Base-by-base conservation (phyloP, 805 yeast genomes). In the Saccharomycodes ludwigii region DNA sequence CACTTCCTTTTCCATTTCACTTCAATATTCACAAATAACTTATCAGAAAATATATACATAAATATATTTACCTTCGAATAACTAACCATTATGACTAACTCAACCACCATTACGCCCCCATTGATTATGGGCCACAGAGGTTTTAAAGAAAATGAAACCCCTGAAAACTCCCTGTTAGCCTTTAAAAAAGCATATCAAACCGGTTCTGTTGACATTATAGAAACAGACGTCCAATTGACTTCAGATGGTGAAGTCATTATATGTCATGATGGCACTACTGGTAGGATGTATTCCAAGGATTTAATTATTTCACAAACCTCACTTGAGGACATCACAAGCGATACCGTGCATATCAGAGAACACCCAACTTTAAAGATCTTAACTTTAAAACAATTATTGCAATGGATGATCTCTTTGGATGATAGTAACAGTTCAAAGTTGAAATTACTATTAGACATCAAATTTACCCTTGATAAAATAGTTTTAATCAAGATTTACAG, bases 211-310 rank as follows among this genome's bases (percentile, higher is more conserved):
- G 60, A 54, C 29, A 58, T 63, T 16, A 57, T 72, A 14, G 78
- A 71, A 45, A 65, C 73, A 12, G 80, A 73, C 43, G 50, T 73
- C 19, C 78, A 71, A 43, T 57, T 71, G 37, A 56, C 74, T 1
- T 41, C 46, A 3, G 80, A 73, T 42, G 69, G 69, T n/a, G 56
- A 57, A 4, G 63, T 71, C 3, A 71, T 73, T 13, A 55, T 73
- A 30, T 65, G 66, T 38, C 80, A 73, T 41, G 79, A 73, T 36
- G 52, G 63, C 4, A 51, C 47, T 29, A 62, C 76, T 0, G 65
- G 63, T 4, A 59, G 79, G 32, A 58, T 63, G 22, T 73, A 68
- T 54, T 56, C 65, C 32, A 44, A 49, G 23, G 47, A 63, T 23
- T 35, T 47, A 26, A 45, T 43, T 6, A 65, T 72, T 35, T n/a